These are phyloP conservation scores for Trichomonas vaginalis DNA, from an alignment of 208 protist genomes.

Conservation along the genomic window DNA sequence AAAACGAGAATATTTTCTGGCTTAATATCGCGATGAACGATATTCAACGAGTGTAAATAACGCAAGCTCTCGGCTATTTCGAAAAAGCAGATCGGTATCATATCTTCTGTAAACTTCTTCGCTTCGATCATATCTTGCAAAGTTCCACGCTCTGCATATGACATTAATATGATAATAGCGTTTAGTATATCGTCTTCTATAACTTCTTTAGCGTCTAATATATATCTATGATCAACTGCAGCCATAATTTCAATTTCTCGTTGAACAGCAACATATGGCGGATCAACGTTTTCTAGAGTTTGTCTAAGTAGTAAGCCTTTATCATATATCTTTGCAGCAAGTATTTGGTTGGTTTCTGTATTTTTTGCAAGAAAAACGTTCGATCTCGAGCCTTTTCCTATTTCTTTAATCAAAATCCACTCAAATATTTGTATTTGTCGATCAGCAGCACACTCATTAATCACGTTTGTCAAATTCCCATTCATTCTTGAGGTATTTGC, in stretches of 20 bases:
- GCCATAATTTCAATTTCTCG: slow-evolving; percentile 5
- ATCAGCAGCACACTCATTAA: not conserved
- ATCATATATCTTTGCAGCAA: not conserved
- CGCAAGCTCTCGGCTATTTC: not conserved
- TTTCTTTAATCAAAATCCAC: not conserved
- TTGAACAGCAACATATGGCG: not conserved
- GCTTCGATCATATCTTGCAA: not conserved
- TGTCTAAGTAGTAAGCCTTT: not conserved
- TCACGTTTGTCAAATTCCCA: not conserved
- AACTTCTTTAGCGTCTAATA: not conserved
- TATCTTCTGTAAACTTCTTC: not conserved
- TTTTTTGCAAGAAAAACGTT: not conserved
- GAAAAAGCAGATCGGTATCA: not conserved
- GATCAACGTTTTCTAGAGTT: not conserved
- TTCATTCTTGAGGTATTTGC: not conserved
- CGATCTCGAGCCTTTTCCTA: not conserved
- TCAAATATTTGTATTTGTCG: not conserved
- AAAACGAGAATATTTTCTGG: slow-evolving; percentile 1
- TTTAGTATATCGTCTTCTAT: not conserved
- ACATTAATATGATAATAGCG: not conserved
- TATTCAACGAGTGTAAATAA: not conserved
- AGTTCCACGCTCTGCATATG: not conserved
- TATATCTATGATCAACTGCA: not conserved
- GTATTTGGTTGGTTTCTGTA: not conserved
- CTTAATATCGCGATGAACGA: not conserved